These are phyloP conservation scores for Metarhizium brunneum DNA, from an alignment of 2,329 filamentous ascomycete species.

Conservation along the genomic window DNA sequence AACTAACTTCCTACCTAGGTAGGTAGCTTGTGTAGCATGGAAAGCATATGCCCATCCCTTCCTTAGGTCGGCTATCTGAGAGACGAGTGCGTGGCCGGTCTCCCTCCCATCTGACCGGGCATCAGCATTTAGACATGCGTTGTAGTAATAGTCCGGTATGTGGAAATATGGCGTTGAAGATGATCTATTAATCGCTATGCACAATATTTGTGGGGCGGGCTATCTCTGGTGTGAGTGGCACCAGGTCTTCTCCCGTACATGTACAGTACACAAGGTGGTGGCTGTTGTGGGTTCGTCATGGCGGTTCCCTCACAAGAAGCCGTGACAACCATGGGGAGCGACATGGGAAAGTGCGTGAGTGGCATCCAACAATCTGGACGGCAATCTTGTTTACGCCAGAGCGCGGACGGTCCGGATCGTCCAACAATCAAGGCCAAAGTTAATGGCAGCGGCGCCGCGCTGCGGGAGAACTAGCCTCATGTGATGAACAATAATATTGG, in stretches of 20 bases:
- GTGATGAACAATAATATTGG: background rate
- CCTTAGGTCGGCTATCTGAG: background rate
- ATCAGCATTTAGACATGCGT: background rate
- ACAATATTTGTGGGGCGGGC: background rate
- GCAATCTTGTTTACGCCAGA: background rate
- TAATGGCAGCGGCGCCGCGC: background rate
- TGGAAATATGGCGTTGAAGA: background rate
- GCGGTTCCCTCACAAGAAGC: background rate
- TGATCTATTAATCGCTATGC: background rate
- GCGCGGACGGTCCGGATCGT: conserved; percentile 2
- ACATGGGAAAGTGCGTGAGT: background rate
- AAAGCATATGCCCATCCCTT: background rate
- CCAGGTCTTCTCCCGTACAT: background rate
- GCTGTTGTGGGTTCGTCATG: background rate
- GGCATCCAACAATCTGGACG: conserved; percentile 2
- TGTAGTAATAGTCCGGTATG: background rate
- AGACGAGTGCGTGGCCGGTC: background rate
- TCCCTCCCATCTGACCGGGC: background rate
- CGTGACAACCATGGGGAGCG: background rate
- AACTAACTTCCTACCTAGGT: too few relatives aligned
- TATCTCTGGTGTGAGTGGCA: background rate
- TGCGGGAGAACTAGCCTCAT: background rate
- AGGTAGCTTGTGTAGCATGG: too few relatives aligned
- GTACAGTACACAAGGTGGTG: background rate
- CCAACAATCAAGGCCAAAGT: background rate